Evolutionary conservation across 495 filamentous ascomycete genomes (phyloP), one percentile per base, ranked within the genome.

Genomic region (Cenococcum geophilum): DNA sequence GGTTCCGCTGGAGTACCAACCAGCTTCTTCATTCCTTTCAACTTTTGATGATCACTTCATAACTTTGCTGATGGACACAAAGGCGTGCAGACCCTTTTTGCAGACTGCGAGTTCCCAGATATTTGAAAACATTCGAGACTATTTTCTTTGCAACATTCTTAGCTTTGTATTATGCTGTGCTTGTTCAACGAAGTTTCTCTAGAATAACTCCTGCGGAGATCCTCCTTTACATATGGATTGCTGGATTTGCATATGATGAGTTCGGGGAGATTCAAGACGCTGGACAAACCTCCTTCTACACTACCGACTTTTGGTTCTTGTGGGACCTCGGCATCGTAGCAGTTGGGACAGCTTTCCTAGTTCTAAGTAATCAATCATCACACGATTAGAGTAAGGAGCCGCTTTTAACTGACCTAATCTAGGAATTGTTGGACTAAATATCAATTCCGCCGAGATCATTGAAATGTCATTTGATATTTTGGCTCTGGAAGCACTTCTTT

Each of bases 121-220:
- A 97, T 68, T 84, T 91, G 42, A 96, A 96, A 71, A 81, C 83
- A 8, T 96, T 92, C 65, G 90, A 97, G 72, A 87, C 91, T 20
- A 67, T 85, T 5, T 97, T 96, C 75, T 96, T 97, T 68, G 79
- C 83, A 45, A 80, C 79, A n/a, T 89, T 96, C 59, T 74, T 97
- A 20, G 74, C 80, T 49, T 77, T 97, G 9, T 97, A 96, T 70
- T 96, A 95, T 67, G 82, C 83, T 21, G 90, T 96, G 11, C 78
- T 96, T 45, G 80, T 93, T 20, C 75, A 80, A 60, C 76, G 82
- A 52, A 75, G 79, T 73, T 48, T 71, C 40, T 64, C 75, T 34
- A 65, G 68, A 20, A 75, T 86, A 49, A 81, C 82, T 0, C 62
- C 69, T 0, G 43, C 78, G 3, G 84, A 87, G 67, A 63, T 81